A percentile compares a stretch with the other conserved stretches of the same genome.
Conservation (phyloP, 331 rosid species). For the Prunus yedoensis region DNA sequence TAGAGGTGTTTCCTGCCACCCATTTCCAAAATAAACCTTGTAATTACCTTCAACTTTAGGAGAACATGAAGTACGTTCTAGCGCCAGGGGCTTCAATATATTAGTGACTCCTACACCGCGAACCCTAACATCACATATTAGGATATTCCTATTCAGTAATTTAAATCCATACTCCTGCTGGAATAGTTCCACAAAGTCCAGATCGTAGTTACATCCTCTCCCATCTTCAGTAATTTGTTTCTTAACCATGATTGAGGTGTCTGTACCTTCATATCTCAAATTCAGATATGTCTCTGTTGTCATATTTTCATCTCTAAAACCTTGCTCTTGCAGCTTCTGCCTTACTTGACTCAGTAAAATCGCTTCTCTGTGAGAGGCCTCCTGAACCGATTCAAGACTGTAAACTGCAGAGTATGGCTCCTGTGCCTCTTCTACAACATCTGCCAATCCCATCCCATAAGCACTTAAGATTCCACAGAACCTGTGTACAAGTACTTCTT, state of each 20-base stretch:
- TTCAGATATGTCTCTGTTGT: constrained; percentile 72
- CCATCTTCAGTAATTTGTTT: constrained; percentile 45
- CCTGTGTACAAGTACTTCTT: constrained; percentile 83
- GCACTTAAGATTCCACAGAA: constrained; percentile 96
- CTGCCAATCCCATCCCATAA: constrained; percentile 97
- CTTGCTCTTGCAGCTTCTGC: constrained; percentile 73
- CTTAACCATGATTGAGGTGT: constrained; percentile 95
- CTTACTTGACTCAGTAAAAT: constrained; percentile 59
- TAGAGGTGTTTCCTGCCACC: constrained; percentile 79
- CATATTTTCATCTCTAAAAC: constrained; percentile 70
- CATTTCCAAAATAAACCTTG: constrained; percentile 75
- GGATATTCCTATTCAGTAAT: constrained; percentile 65
- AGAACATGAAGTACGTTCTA: constrained; percentile 40
- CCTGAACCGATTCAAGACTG: constrained; percentile 52
- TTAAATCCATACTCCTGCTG: constrained; percentile 90
- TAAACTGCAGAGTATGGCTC: constrained; percentile 85
- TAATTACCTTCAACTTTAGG: constrained; percentile 65
- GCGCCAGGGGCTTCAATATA: constrained; percentile 66
- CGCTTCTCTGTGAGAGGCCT: constrained; percentile 63
- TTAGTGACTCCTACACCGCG: constrained; percentile 82
- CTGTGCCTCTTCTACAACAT: constrained; percentile 92
- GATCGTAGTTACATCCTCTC: constrained; percentile 47
- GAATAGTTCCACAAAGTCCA: constrained; percentile 69
- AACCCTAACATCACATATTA: constrained; percentile 75
- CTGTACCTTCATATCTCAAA: constrained; percentile 93